Conservation (phyloP, 2,329 filamentous ascomycete genomes). For the Fusarium proliferatum region DNA sequence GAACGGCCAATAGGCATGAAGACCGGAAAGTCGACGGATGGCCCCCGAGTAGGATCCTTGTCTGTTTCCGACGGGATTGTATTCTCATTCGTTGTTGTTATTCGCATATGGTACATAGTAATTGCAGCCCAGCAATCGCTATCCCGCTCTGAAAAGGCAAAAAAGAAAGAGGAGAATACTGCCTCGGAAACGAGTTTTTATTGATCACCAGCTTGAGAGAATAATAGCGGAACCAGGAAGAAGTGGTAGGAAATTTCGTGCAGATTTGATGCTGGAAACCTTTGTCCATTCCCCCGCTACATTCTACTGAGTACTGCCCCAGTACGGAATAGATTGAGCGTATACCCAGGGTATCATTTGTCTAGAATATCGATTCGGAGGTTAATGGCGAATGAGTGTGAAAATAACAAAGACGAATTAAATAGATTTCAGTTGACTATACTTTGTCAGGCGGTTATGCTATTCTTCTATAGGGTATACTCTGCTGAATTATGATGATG, state of each 20-base stretch:
- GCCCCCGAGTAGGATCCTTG: neutral
- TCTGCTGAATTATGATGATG: neutral
- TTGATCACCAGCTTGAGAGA: no score
- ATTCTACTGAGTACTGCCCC: neutral
- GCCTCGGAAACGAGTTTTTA: neutral
- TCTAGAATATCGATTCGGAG: accelerated
- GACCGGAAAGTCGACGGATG: neutral
- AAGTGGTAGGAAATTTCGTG: neutral
- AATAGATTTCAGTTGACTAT: neutral
- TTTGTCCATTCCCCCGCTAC: neutral
- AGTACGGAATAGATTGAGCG: accelerated
- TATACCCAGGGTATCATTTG: neutral
- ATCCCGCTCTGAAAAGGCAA: neutral
- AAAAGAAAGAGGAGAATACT: neutral
- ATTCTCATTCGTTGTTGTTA: neutral
- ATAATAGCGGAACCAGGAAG: neutral
- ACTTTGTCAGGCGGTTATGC: accelerated
- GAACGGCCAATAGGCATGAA: neutral
- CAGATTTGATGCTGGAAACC: neutral
- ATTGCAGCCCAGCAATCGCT: neutral
- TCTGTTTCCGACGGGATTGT: neutral
- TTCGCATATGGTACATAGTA: accelerated
- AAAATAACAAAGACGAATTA: neutral
- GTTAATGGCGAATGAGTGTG: accelerated
- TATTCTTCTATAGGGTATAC: neutral